These are phyloP conservation scores for Mychonastes homosphaera DNA, from an alignment of 139 green algal genomes.

Conservation along the genomic window DNA sequence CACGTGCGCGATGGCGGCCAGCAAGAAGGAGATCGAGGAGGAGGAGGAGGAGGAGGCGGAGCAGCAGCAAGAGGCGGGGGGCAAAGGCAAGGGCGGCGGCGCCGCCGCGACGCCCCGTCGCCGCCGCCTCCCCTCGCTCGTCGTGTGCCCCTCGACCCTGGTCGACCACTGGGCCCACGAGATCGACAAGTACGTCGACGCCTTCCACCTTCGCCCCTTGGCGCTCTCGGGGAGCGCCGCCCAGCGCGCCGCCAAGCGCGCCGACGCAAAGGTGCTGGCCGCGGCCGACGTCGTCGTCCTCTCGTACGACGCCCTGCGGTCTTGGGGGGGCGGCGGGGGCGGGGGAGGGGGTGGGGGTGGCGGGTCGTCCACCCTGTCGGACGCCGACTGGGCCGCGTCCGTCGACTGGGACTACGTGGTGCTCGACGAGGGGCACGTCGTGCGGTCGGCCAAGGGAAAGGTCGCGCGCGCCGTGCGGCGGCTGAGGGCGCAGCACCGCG, in stretches of 20 bases:
- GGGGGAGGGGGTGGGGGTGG: too few species aligned
- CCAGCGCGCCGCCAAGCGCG: slow-evolving; percentile 17
- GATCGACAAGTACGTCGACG: slow-evolving; percentile 57
- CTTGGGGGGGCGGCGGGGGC: too few species aligned
- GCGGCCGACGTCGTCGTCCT: slow-evolving; percentile 63
- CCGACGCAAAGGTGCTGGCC: neutral
- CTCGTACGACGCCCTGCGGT: slow-evolving; percentile 79
- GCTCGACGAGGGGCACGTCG: slow-evolving; percentile 94
- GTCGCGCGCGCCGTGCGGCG: slow-evolving; percentile 47
- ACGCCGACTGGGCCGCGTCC: slow-evolving; percentile 60
- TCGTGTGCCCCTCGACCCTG: slow-evolving; percentile 90
- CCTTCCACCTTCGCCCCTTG: slow-evolving; percentile 41
- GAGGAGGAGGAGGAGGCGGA: slow-evolving; percentile 7
- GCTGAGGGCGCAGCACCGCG: slow-evolving; percentile 57
- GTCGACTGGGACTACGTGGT: slow-evolving; percentile 78
- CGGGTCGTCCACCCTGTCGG: too few species aligned
- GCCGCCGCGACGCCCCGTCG: neutral
- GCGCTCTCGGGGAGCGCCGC: slow-evolving; percentile 50
- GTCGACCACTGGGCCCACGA: slow-evolving; percentile 86
- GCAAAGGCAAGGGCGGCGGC: neutral
- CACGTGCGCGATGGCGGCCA: slow-evolving; percentile 62
- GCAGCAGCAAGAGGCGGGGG: neutral
- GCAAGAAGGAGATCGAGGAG: slow-evolving; percentile 7
- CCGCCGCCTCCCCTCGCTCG: slow-evolving; percentile 45
- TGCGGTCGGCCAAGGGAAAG: slow-evolving; percentile 75